Evolutionary conservation across 352 stramenopile genomes (phyloP).

Genomic region (Phytophthora cryptogea): DNA sequence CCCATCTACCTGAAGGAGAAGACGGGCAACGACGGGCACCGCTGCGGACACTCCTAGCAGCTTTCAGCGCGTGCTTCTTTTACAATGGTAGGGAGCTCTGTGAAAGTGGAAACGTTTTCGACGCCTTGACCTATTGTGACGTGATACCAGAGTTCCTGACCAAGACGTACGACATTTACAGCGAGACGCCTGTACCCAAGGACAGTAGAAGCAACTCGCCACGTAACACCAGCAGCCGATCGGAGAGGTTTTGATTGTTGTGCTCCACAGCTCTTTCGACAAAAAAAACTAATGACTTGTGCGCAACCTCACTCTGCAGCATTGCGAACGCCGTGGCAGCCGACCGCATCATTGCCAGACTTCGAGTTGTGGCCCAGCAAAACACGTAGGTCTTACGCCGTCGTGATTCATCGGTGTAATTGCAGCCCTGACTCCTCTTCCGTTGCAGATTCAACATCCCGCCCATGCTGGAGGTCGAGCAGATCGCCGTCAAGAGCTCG

Average conservation of each 20-base stretch:
- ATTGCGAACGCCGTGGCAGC: constrained; percentile 51
- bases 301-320: constrained; percentile 14
- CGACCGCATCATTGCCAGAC: constrained; percentile 51
- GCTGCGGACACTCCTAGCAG: constrained; percentile 37
- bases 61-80: constrained; percentile 53
- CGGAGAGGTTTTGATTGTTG: constrained; percentile 39
- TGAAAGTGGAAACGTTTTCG: not conserved
- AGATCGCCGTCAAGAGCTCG: constrained; percentile 54
- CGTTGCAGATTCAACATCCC: constrained; percentile 45
- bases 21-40: constrained; percentile 32
- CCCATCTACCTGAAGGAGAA: constrained; percentile 42
- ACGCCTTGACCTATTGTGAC: not conserved
- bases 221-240: constrained; percentile 22
- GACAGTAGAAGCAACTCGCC: constrained; percentile 34
- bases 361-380: constrained; percentile 56
- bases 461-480: constrained; percentile 55
- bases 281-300: not conserved
- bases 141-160: constrained; percentile 49
- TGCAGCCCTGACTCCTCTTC: not conserved
- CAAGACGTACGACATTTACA: constrained; percentile 54
- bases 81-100: constrained; percentile 43
- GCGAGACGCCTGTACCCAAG: constrained; percentile 37
- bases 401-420: not conserved
- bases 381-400: constrained; percentile 31
- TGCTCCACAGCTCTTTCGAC: not conserved